Conservation (phyloP, 2,329 filamentous ascomycete genomes). For the Hymenotorrendiella dingleyae region DNA sequence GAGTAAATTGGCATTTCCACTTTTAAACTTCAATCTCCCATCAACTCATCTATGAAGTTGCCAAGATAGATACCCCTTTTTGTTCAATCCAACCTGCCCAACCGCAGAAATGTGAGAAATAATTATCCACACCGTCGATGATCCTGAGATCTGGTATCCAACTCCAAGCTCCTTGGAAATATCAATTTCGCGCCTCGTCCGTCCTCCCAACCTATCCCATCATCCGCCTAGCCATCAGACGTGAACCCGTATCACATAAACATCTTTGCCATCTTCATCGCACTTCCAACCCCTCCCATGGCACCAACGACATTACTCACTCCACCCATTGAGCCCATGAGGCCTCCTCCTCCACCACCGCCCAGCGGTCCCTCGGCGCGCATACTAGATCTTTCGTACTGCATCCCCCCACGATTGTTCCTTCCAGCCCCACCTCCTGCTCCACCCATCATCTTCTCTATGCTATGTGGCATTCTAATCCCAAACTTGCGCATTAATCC, state of each 20-base stretch:
- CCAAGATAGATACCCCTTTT: too few species aligned
- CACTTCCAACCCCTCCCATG: constrained; percentile 24
- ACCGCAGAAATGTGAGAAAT: neutral
- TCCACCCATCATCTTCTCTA: constrained; percentile 55
- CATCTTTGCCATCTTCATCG: constrained; percentile 30
- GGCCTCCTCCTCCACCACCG: constrained; percentile 15
- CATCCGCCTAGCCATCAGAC: neutral
- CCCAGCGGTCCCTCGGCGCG: constrained; percentile 13
- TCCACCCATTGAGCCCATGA: constrained; percentile 15
- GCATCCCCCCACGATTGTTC: constrained; percentile 10
- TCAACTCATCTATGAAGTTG: too few species aligned
- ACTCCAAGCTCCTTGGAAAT: constrained; percentile 5
- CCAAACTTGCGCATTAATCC: constrained; percentile 76
- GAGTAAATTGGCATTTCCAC: too few species aligned
- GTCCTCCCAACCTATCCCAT: neutral
- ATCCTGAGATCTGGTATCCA: constrained; percentile 11
- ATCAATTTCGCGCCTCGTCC: constrained; percentile 3
- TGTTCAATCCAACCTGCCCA: too few species aligned
- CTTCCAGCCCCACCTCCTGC: constrained; percentile 41
- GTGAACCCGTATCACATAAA: constrained; percentile 25
- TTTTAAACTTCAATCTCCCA: too few species aligned
- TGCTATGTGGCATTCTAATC: constrained; percentile 61
- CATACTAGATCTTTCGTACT: constrained; percentile 17
- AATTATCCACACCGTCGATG: constrained; percentile 2
- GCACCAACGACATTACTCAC: constrained; percentile 19